These are phyloP conservation scores for peach (Prunus persica) DNA, from an alignment of 306 rosid species.

Conservation along the genomic window DNA sequence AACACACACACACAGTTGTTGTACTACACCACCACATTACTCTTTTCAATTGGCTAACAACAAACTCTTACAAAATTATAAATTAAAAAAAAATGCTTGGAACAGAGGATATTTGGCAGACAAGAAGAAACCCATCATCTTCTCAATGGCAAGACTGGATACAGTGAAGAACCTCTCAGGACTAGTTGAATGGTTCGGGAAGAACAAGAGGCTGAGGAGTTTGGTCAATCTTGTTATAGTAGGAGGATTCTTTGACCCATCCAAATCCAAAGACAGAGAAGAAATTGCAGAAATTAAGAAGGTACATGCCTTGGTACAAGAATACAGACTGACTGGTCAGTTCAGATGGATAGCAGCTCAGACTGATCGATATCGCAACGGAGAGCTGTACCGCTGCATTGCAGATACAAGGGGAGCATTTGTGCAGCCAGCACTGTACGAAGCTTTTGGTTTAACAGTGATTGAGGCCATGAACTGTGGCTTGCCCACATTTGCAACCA, in stretches of 20 bases:
- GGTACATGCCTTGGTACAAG: conserved; percentile 69
- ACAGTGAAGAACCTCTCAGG: conserved; percentile 90
- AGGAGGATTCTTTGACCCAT: conserved; percentile 84
- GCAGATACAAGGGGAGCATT: conserved; percentile 88
- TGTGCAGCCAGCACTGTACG: conserved; percentile 93
- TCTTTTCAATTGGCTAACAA: background rate
- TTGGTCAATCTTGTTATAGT: conserved; percentile 80
- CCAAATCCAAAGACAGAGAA: conserved; percentile 90
- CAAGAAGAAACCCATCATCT: conserved; percentile 81
- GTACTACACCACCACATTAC: background rate
- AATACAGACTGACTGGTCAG: conserved; percentile 64
- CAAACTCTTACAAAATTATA: background rate
- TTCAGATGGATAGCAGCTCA: conserved; percentile 96
- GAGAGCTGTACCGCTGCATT: conserved; percentile 76
- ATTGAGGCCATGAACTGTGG: conserved; percentile 98
- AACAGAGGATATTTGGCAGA: conserved; percentile 82
- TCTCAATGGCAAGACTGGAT: conserved; percentile 94
- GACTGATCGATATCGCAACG: conserved; percentile 70
- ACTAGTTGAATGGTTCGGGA: conserved; percentile 83
- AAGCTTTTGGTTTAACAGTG: conserved; percentile 92
- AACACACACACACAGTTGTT: background rate
- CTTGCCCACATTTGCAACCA: conserved; percentile 85
- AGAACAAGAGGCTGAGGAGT: conserved; percentile 62
- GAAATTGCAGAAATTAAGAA: conserved; percentile 81
- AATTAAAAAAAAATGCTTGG: conserved; percentile 16